Conservation (phyloP, 177 flowering plant species). For the Telopea speciosissima region DNA sequence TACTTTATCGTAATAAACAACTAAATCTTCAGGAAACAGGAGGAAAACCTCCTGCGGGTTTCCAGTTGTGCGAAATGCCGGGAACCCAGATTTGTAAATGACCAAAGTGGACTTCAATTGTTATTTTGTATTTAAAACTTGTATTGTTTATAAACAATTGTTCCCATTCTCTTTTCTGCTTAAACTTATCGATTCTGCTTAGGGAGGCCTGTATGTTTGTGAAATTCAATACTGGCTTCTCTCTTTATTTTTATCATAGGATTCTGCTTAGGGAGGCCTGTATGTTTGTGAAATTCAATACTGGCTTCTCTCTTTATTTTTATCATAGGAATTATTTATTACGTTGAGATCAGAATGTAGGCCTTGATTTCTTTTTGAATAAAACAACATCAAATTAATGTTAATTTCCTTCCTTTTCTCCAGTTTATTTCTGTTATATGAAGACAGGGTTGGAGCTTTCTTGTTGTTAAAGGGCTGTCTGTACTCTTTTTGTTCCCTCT, state of each 20-base stretch:
- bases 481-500: too few relatives aligned
- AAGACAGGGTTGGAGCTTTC: too few relatives aligned
- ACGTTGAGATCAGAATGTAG: not conserved
- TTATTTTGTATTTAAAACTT: slow-evolving; percentile 10
- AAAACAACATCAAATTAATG: not conserved
- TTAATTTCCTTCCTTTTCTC: not conserved
- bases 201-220: not conserved
- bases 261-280: not conserved
- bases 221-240: not conserved
- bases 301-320: not conserved
- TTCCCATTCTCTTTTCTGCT: not conserved
- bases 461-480: too few relatives aligned
- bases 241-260: not conserved
- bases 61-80: not conserved
- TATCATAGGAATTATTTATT: not conserved
- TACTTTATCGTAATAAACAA: slow-evolving; percentile 17
- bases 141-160: not conserved
- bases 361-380: too few relatives aligned
- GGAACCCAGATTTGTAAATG: slow-evolving; percentile 5
- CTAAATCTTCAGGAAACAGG: slow-evolving; percentile 2
- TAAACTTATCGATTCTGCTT: not conserved
- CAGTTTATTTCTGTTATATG: not conserved
- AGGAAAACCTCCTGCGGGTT: slow-evolving; percentile 1
- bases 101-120: slow-evolving; percentile 12
- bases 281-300: not conserved